Evolutionary conservation across 805 yeast genomes (phyloP).

Genomic region (Yarrowia sp.): DNA sequence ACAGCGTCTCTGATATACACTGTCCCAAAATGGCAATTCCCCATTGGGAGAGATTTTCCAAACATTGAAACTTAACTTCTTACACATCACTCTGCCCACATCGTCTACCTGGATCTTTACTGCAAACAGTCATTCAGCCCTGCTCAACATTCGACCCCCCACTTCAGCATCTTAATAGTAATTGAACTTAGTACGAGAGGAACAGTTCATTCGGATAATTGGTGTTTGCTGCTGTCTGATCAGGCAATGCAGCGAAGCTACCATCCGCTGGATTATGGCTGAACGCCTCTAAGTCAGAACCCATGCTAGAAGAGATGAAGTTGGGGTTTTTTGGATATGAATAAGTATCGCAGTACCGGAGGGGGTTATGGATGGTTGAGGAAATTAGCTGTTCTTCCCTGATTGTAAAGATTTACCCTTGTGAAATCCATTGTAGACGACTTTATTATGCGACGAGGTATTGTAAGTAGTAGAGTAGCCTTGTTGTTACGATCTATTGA

Average conservation of each 20-base stretch:
- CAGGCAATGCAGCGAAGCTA: slow-evolving; percentile 50
- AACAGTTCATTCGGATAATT: slow-evolving; percentile 49
- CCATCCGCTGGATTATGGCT: slow-evolving; percentile 52
- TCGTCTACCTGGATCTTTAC: too few species aligned
- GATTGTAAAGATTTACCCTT: background rate
- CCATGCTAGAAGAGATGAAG: slow-evolving; percentile 51
- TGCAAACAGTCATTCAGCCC: too few species aligned
- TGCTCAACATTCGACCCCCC: too few species aligned
- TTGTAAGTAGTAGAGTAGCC: slow-evolving; percentile 54
- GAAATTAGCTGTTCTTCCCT: background rate
- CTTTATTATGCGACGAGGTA: slow-evolving; percentile 49
- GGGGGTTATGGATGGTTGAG: background rate
- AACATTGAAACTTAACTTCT: too few species aligned
- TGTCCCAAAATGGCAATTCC: too few species aligned
- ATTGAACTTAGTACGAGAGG: slow-evolving; percentile 41
- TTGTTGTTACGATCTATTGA: slow-evolving; percentile 34
- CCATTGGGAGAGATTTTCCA: too few species aligned
- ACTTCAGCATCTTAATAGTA: background rate
- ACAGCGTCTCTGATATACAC: too few species aligned
- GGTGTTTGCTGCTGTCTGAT: slow-evolving; percentile 49
- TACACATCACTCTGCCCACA: too few species aligned
- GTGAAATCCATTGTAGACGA: slow-evolving; percentile 49
- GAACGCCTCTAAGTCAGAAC: slow-evolving; percentile 54
- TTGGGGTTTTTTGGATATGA: slow-evolving; percentile 42
- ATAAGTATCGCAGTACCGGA: slow-evolving; percentile 36